Evolutionary conservation across 192 early-diverging fungal species (phyloP), one percentile per base, ranked within the genome.

Genomic region (Coemansia sp.): DNA sequence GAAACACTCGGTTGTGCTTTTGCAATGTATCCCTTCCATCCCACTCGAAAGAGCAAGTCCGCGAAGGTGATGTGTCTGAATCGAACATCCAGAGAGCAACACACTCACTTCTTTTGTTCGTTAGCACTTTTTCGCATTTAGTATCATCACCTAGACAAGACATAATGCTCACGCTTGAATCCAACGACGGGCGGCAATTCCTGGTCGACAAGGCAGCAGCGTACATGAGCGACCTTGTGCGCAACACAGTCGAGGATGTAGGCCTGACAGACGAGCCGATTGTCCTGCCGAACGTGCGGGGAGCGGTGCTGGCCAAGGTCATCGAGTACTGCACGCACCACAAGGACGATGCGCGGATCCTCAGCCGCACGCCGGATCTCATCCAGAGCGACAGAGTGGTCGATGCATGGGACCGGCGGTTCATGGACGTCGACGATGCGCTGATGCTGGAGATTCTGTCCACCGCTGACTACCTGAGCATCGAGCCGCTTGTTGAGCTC

Each of bases 401-500:
- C 60, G 87, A 90, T 33, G 84, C 89, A 17, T 92, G 91, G 91
- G 90, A 92, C 55, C 79, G 81, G 61, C 80, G 82, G 59, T 91
- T 86, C 58, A 86, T 91, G 80, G 76, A 83, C 29, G 84, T 90
- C 20, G 85, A 89, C 70, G 84, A 89, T 55, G 84, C 85, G 23
- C 85, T 80, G 61, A 74, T 93, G 43, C 91, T 92, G 36, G 84
- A 87, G 54, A 81, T 91, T 9, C 86, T 91, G 35, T 57, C 88
- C 61, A 89, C 92, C 34, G 90, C 92, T 9, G 91, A 94, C 70
- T 94, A 92, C 73, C 77, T 98, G 29, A 94, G 96, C 73, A 93
- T 97, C 58, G 93, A 95, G 70, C 87, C 91, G 33, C 84, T 98
- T 50, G 83, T 98, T 62, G 93, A 98, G 74, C 75, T 98, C 54